Percentiles rank a stretch among this genome's conserved stretches.
Evolutionary conservation across 2,329 filamentous ascomycete species (phyloP).

Genomic region (Claviceps capensis): DNA sequence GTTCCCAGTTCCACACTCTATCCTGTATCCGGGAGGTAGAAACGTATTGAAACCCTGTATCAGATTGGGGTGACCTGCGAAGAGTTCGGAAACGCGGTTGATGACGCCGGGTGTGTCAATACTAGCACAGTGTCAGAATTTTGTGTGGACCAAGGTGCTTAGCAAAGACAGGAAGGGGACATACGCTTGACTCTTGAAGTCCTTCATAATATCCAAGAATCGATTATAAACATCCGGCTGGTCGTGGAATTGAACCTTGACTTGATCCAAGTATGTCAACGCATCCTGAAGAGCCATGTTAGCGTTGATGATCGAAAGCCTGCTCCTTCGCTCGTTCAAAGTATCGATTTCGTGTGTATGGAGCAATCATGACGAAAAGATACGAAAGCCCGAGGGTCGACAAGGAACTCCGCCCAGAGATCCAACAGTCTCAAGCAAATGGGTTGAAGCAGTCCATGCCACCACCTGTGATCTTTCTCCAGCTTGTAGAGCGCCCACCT

Average conservation of each 20-base stretch:
- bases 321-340: not conserved
- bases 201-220: constrained; percentile 98
- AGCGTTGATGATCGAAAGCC: not conserved
- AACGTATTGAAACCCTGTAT: constrained; percentile 99
- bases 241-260: constrained; percentile 95
- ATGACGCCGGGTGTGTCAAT: constrained; percentile 98
- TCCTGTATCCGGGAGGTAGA: constrained; percentile 85
- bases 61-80: constrained; percentile 85
- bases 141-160: constrained; percentile 54
- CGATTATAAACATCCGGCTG: constrained; percentile 95
- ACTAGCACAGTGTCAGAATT: constrained; percentile 39
- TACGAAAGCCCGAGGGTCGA: too few species aligned
- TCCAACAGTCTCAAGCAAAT: too few species aligned
- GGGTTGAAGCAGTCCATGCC: too few species aligned
- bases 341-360: not conserved
- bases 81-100: constrained; percentile 86
- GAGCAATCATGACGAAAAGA: too few species aligned
- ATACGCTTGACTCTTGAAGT: constrained; percentile 95
- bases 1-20: constrained; percentile 87
- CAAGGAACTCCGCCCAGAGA: too few species aligned
- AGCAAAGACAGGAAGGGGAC: constrained; percentile 19
- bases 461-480: too few species aligned
- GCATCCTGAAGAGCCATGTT: constrained; percentile 39
- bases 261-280: constrained; percentile 91
- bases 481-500: not conserved